phyloP scores from a whole-genome alignment of 345 rosid species.

The Hibiscus mutabilis region DNA sequence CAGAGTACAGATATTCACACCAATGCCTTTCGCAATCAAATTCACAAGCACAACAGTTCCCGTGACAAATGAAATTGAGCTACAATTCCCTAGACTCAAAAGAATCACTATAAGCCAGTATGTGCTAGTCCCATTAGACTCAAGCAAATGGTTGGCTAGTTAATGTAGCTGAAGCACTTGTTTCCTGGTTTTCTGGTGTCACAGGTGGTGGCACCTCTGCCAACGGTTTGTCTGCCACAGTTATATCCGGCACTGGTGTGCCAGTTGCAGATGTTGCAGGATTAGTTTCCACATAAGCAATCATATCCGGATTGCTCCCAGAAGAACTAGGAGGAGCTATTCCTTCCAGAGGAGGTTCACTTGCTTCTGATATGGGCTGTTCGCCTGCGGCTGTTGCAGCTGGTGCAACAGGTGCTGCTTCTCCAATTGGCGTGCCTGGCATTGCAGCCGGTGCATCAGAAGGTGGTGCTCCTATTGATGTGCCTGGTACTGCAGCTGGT shows the following conservation, averaged over 20 bases:
- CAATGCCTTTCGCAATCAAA: neutral
- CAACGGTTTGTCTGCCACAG: constrained; percentile 2
- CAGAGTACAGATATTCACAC: neutral
- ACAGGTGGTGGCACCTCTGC: constrained; percentile 14
- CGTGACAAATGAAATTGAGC: neutral
- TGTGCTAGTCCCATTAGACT: neutral
- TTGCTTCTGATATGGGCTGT: constrained; percentile 24
- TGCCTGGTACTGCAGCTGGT: constrained; percentile 16
- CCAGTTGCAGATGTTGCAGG: constrained; percentile 18
- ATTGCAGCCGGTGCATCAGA: constrained; percentile 3
- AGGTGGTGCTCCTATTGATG: constrained; percentile 19
- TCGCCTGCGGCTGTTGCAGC: constrained; percentile 13
- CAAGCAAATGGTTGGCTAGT: constrained; percentile 12
- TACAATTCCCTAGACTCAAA: neutral
- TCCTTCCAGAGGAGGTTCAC: constrained; percentile 33
- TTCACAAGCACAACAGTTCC: neutral
- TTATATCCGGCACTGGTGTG: constrained; percentile 1
- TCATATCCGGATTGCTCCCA: constrained; percentile 27
- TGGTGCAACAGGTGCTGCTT: constrained; percentile 7
- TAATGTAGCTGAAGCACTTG: constrained; percentile 8
- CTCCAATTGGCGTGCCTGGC: neutral
- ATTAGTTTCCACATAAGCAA: constrained; percentile 24
- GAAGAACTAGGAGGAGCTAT: constrained; percentile 24
- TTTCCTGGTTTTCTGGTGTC: constrained; percentile 27
- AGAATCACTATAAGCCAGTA: constrained; percentile 4